Conservation (phyloP, 805 yeast genomes). For the Pichia phayaonensis region DNA sequence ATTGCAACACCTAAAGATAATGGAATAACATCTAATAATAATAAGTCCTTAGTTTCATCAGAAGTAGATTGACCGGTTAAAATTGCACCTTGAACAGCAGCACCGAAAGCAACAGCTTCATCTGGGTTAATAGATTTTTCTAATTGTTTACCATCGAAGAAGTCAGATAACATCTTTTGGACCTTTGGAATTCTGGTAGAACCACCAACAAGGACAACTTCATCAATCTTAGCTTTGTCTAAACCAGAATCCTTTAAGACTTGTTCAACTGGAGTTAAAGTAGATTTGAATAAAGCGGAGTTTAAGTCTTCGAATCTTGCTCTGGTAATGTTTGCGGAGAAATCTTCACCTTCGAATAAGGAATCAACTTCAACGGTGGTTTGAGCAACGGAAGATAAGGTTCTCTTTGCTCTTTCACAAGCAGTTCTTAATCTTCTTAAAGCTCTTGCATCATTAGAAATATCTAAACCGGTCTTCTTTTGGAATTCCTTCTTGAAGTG, state of each 20-base stretch:
- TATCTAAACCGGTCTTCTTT: conserved; percentile 88
- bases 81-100: conserved; percentile 99
- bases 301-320: conserved; percentile 96
- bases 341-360: conserved; percentile 90
- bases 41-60: conserved; percentile 90
- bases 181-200: conserved; percentile 99
- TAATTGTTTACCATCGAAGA: conserved; percentile 94
- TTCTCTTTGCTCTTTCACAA: conserved; percentile 98
- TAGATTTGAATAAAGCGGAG: conserved; percentile 87
- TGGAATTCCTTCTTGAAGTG: conserved; percentile 87
- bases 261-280: conserved; percentile 90
- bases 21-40: conserved; percentile 95
- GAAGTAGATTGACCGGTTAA: conserved; percentile 86
- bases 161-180: conserved; percentile 88
- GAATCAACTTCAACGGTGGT: conserved; percentile 97
- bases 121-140: conserved; percentile 97
- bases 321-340: conserved; percentile 89
- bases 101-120: conserved; percentile 99
- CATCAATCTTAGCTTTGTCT: conserved; percentile 79
- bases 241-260: conserved; percentile 89
- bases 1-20: conserved; percentile 98
- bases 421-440: conserved; percentile 98
- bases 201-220: conserved; percentile 97
- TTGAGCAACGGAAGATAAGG: conserved; percentile 92
- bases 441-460: conserved; percentile 88